Percentiles rank a stretch among this genome's conserved stretches.
These are phyloP conservation scores for Selaginella tamariscina DNA, from an alignment of 75 land plant species.

Conservation along the genomic window DNA sequence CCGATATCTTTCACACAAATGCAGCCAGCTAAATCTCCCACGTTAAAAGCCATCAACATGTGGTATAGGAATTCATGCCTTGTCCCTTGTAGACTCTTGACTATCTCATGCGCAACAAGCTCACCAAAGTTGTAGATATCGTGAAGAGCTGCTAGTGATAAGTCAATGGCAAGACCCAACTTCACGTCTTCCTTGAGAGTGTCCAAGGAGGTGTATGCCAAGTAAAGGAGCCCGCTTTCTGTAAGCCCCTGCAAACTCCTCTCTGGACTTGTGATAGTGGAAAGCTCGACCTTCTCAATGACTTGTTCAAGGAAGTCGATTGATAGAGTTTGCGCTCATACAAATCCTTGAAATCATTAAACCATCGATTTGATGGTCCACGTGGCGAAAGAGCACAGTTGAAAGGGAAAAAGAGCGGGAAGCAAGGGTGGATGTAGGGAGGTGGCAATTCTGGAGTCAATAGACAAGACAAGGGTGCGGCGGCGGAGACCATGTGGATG, in stretches of 20 bases:
- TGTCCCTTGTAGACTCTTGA: constrained; percentile 89
- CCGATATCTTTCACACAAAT: constrained; percentile 66
- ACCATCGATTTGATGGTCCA: too few species aligned
- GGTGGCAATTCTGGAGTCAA: too few species aligned
- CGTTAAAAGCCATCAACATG: constrained; percentile 84
- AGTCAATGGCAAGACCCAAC: constrained; percentile 94
- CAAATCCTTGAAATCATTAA: constrained; percentile 59
- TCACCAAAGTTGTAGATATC: constrained; percentile 98
- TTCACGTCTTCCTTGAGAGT: constrained; percentile 78
- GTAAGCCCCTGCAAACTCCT: constrained; percentile 95
- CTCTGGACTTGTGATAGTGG: constrained; percentile 64
- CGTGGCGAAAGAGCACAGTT: too few species aligned
- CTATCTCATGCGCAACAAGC: constrained; percentile 90
- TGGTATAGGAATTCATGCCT: constrained; percentile 88
- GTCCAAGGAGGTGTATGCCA: constrained; percentile 94
- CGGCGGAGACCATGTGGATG: too few species aligned
- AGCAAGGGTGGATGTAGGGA: too few species aligned
- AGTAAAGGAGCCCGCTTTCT: constrained; percentile 77
- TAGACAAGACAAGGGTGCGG: too few species aligned
- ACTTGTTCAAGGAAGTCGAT: constrained; percentile 70
- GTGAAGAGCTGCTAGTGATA: constrained; percentile 85
- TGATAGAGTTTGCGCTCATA: constrained; percentile 84
- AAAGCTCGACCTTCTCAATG: constrained; percentile 40
- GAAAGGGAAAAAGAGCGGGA: too few species aligned
- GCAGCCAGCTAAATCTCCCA: constrained; percentile 88